These are phyloP conservation scores for Taiozyma sp. DNA, from an alignment of 1,139 yeast species.

Conservation along the genomic window DNA sequence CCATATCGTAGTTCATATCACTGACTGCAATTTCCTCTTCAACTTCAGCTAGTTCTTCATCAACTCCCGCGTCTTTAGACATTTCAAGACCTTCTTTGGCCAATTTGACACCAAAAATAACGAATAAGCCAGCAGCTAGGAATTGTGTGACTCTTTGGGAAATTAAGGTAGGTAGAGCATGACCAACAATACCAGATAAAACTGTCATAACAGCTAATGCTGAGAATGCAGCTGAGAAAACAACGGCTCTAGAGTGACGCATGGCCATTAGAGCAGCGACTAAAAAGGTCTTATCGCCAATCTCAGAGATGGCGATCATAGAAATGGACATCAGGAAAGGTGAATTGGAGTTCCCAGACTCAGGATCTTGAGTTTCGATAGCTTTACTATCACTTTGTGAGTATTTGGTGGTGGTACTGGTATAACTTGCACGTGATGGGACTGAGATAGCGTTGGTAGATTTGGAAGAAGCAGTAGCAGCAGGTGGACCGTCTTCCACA, in stretches of 20 bases:
- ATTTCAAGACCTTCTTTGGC: slow-evolving; percentile 77
- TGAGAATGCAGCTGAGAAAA: slow-evolving; percentile 82
- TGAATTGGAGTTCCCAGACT: slow-evolving; percentile 5
- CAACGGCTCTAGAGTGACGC: slow-evolving; percentile 81
- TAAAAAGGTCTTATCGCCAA: slow-evolving; percentile 95
- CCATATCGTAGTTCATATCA: slow-evolving; percentile 48
- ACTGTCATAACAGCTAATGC: slow-evolving; percentile 90
- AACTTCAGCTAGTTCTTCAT: slow-evolving; percentile 93
- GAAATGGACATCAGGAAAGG: slow-evolving; percentile 66
- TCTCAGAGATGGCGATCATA: slow-evolving; percentile 90
- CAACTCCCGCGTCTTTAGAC: slow-evolving; percentile 83
- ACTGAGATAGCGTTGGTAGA: not conserved
- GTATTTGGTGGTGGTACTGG: no score
- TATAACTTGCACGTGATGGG: not conserved
- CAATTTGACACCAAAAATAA: slow-evolving; percentile 78
- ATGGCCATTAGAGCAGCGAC: slow-evolving; percentile 98
- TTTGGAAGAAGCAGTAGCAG: not conserved
- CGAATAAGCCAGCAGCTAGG: slow-evolving; percentile 73
- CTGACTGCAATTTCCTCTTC: slow-evolving; percentile 83
- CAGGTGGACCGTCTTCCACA: slow-evolving; percentile 8
- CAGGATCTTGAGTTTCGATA: slow-evolving; percentile 1
- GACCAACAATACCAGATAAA: slow-evolving; percentile 87
- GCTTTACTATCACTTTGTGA: not conserved
- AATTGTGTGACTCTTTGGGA: slow-evolving; percentile 79
- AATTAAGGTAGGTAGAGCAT: slow-evolving; percentile 78